These are phyloP conservation scores for Chara braunii DNA, from an alignment of 139 green algal genomes.

Conservation along the genomic window DNA sequence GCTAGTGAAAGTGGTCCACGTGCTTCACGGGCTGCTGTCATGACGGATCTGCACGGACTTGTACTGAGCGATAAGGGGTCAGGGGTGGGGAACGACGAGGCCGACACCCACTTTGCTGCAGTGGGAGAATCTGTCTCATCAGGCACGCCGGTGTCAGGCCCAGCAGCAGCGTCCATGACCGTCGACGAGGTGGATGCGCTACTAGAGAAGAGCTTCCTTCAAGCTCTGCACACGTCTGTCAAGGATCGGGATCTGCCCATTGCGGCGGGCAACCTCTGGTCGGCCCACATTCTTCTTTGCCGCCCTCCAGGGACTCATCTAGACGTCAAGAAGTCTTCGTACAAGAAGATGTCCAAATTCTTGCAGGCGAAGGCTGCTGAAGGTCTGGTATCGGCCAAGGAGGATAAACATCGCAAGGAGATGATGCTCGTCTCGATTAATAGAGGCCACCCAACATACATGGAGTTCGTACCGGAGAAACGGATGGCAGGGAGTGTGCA, in stretches of 20 bases:
- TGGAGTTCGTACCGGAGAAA: slow-evolving; percentile 15
- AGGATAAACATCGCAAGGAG: slow-evolving; percentile 43
- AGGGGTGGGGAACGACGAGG: too few relatives aligned
- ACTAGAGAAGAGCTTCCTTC: slow-evolving; percentile 32
- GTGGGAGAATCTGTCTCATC: too few relatives aligned
- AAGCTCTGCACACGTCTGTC: slow-evolving; percentile 19
- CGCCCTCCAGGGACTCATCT: slow-evolving; percentile 19
- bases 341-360: slow-evolving; percentile 42
- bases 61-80: too few relatives aligned
- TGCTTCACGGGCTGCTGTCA: too few relatives aligned
- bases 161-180: not conserved
- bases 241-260: slow-evolving; percentile 40
- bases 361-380: slow-evolving; percentile 16
- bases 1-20: too few relatives aligned
- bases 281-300: slow-evolving; percentile 26
- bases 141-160: too few relatives aligned
- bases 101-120: too few relatives aligned
- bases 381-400: slow-evolving; percentile 29
- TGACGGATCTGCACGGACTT: too few relatives aligned
- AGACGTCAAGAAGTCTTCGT: slow-evolving; percentile 43
- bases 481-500: not conserved
- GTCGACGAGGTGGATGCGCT: slow-evolving; percentile 32
- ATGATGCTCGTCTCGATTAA: slow-evolving; percentile 17
- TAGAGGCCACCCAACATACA: slow-evolving; percentile 13
- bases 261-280: slow-evolving; percentile 28